Base-by-base conservation (phyloP, 129 eudicot species). In the Sambucus nigra region DNA sequence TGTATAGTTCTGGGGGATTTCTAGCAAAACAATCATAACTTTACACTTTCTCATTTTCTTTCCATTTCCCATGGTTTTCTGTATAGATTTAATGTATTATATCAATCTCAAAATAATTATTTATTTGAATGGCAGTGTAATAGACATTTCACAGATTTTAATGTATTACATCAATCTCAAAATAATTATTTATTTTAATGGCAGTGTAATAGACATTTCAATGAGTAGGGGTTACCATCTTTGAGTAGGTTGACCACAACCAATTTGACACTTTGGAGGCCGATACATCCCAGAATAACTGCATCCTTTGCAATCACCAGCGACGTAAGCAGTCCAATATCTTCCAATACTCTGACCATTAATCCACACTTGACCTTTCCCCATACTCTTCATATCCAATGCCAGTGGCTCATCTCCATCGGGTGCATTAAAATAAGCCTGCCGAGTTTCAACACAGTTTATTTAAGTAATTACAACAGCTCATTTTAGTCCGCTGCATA, bases 271-370 rank as follows among this genome's bases (percentile, higher is more conserved):
- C 69, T 91, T 91, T 13, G 70, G 32, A 20, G 95, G 95, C 27
- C 81, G 74, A 39, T 51, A 91, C 67, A 71, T 67, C 17, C 87
- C 95, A 0, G 78, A 25, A 46, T 91, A 91, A 60, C 75, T 80
- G 50, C 95, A 91, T 9, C 70, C 74, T 17, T 55, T 66, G 75
- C 99, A 91, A 51, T 86, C 59, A 16, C 94, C 94, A 31, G 65
- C 35, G 11, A 87, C 99, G 48, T 24, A 62, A 7, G 78, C 83
- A 3, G 95, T 79, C 99, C 95, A 91, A 40, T 91, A 91, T 68
- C 99, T 72, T 35, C 99, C 99, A 12, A 91, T 76, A 57, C 95
- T 86, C 65, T 85, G 84, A 22, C 99, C 99, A 65, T 91, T 91
- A 52, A 91, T 72, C 95, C 95, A 91, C 20, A 86, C 84, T 70